Evolutionary conservation across 495 filamentous ascomycete genomes (phyloP), one percentile per base, ranked within the genome.

Genomic region (Trichoderma gamsii): DNA sequence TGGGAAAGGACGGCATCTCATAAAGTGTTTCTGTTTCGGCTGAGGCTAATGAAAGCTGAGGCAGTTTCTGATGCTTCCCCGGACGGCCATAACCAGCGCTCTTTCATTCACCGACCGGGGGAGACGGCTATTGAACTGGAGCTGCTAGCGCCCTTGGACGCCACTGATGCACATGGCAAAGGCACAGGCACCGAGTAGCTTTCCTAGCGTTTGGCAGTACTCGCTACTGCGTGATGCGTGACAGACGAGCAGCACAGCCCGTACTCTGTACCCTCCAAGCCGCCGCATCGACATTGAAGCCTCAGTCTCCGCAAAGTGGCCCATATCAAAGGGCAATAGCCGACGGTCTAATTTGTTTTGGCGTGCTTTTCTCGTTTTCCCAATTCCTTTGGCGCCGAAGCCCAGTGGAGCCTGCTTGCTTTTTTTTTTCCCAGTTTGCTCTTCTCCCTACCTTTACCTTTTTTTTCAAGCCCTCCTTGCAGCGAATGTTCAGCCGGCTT

Each of bases 251-350:
- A 4, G 18, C 18, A n/a, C 3, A 15, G 49, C 18, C 49, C 49
- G 49, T 52, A 21, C 49, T 25, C 18, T 52, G 49, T 52, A 52
- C 49, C 18, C 15, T 16, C 49, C 49, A 23, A 38, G 8, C 35
- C 35, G 35, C 35, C 35, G 35, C 35, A 38, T 38, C 3, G 35
- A 38, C 35, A 38, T n/a, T n/a, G n/a, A n/a, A 9, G 35, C 35
- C 35, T 38, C 7, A 9, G 35, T 38, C 35, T 38, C n/a, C 13
- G 44, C 15, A 49, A 16, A 6, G n/a, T 11, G 15, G 15, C 12
- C 15, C 44, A n/a, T 16, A 49, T 49, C 13, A n/a, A 49, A 61
- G 56, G 27, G 56, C 56, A 61, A 61, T 61, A 61, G 56, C 56
- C 56, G 56, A 61, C 23, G 56, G 56, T 16, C 56, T 21, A 52